phyloP scores from a whole-genome alignment of 2,329 filamentous ascomycete species.

The Trichoderma lentiforme region DNA sequence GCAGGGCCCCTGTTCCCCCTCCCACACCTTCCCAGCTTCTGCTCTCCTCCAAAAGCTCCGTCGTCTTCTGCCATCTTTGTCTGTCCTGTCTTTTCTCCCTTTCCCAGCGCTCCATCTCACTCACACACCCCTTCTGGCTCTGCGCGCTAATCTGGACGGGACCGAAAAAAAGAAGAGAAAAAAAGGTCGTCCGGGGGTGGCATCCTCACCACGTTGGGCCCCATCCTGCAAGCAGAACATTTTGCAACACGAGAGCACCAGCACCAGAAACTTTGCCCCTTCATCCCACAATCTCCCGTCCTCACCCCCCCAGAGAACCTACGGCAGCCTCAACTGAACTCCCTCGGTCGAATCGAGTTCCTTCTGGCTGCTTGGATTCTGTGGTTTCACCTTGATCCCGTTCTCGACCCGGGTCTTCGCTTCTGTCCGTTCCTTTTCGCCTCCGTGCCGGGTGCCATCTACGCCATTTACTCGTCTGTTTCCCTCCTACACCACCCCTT shows the following conservation, averaged over 20 bases:
- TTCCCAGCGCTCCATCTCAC: slow-evolving; percentile 2
- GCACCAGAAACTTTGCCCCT: neutral
- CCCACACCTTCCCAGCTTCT: slow-evolving; percentile 11
- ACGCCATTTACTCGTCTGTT: neutral
- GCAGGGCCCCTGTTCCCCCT: slow-evolving; percentile 2
- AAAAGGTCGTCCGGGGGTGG: neutral
- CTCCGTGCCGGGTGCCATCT: neutral
- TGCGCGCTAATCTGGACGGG: slow-evolving; percentile 16
- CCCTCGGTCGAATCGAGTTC: neutral
- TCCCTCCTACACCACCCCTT: neutral
- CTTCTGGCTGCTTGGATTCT: neutral
- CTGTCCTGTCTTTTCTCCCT: neutral
- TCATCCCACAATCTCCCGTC: slow-evolving; percentile 5
- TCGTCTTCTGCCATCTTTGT: neutral
- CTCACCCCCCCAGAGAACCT: neutral
- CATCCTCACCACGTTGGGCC: slow-evolving; percentile 8
- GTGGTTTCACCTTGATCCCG: neutral
- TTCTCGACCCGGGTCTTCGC: neutral
- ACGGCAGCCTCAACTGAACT: neutral
- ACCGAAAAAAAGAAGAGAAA: neutral
- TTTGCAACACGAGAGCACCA: slow-evolving; percentile 13
- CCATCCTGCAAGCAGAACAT: neutral
- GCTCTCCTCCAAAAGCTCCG: neutral
- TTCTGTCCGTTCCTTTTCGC: neutral
- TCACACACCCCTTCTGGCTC: slow-evolving; percentile 6